These are phyloP conservation scores for Solidago caesia DNA, from an alignment of 129 eudicot species.

Conservation along the genomic window DNA sequence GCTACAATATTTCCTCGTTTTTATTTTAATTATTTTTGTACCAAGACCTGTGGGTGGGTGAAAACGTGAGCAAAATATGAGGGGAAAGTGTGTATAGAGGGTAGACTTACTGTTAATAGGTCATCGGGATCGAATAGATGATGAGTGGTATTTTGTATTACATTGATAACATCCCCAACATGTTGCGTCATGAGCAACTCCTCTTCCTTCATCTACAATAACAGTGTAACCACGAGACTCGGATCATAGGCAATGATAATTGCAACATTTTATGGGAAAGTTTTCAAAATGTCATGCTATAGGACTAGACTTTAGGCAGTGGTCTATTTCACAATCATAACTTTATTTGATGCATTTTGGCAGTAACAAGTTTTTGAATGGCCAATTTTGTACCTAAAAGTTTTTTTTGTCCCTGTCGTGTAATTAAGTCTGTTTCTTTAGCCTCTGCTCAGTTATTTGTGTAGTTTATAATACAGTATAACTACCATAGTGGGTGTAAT, in stretches of 20 bases:
- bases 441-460: too few species aligned
- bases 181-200: constrained; percentile 70
- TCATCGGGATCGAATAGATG: constrained; percentile 97
- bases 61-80: not conserved
- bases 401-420: too few species aligned
- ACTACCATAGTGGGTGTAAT: too few species aligned
- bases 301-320: too few species aligned
- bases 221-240: constrained; percentile 15
- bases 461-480: too few species aligned
- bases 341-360: too few species aligned
- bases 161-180: constrained; percentile 82
- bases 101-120: constrained; percentile 56
- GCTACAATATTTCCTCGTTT: too few species aligned
- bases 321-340: too few species aligned
- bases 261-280: not conserved
- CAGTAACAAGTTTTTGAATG: too few species aligned
- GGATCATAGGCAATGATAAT: not conserved
- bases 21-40: not conserved
- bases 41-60: not conserved
- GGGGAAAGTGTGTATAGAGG: not conserved
- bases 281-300: not conserved
- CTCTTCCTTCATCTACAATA: constrained; percentile 87
- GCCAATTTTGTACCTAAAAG: too few species aligned
- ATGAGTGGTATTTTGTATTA: constrained; percentile 77
- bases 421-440: too few species aligned